Conservation (phyloP, 2,329 filamentous ascomycete species). For the Pseudodiploospora longispora region DNA sequence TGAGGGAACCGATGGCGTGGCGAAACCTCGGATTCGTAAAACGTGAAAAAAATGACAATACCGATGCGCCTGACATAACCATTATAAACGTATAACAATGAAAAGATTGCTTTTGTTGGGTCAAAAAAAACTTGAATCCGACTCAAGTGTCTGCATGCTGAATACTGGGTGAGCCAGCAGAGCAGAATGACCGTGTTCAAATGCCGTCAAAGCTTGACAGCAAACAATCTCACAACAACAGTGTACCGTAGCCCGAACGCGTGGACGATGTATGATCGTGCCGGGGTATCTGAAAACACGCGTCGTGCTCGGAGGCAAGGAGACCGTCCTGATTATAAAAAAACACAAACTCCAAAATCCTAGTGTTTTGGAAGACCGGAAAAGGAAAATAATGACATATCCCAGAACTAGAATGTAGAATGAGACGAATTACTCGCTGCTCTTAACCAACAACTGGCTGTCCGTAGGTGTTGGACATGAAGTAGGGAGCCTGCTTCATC, state of each 20-base stretch:
- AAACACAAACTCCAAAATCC: slow-evolving; percentile 10
- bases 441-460: slow-evolving; percentile 48
- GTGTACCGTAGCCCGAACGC: slow-evolving; percentile 17
- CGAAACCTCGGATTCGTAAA: too few species aligned
- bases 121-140: background rate
- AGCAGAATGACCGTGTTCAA: background rate
- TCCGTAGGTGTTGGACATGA: slow-evolving; percentile 39
- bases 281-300: slow-evolving; percentile 32
- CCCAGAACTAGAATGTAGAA: background rate
- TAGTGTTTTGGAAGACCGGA: slow-evolving; percentile 6
- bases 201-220: too few species aligned
- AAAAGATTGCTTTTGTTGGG: slow-evolving; percentile 2
- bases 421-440: slow-evolving; percentile 12
- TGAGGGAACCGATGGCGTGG: too few species aligned
- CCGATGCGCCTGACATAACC: slow-evolving; percentile 22
- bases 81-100: slow-evolving; percentile 26
- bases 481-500: slow-evolving; percentile 40
- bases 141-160: background rate
- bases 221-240: background rate
- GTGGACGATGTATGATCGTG: slow-evolving; percentile 28
- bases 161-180: background rate
- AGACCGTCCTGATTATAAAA: slow-evolving; percentile 27
- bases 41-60: slow-evolving; percentile 5
- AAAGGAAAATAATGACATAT: slow-evolving; percentile 2
- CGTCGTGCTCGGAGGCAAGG: slow-evolving; percentile 21